Conservation (phyloP, 345 rosid species). For the Lumnitzera littorea region DNA sequence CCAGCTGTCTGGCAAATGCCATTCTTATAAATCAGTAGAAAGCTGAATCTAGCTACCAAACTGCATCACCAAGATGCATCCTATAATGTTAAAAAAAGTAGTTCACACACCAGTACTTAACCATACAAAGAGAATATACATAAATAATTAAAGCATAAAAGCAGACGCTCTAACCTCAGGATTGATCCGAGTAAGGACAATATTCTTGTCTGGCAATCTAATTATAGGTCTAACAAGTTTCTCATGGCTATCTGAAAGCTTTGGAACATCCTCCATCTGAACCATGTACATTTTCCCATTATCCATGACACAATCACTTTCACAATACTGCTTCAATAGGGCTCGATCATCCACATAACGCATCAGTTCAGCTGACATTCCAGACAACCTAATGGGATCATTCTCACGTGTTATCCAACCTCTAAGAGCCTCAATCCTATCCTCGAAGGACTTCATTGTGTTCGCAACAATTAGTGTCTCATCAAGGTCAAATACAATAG, state of each 20-base stretch:
- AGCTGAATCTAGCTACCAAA: too few relatives aligned
- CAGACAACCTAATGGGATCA: slow-evolving; percentile 53
- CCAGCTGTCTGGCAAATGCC: too few relatives aligned
- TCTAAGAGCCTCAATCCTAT: slow-evolving; percentile 67
- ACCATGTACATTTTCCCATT: slow-evolving; percentile 62
- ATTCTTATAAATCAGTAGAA: too few relatives aligned
- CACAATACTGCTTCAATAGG: slow-evolving; percentile 78
- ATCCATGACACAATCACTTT: slow-evolving; percentile 61
- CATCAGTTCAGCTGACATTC: slow-evolving; percentile 73
- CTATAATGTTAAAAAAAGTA: too few relatives aligned
- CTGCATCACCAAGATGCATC: too few relatives aligned
- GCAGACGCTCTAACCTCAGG: slow-evolving; percentile 61
- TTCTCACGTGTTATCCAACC: slow-evolving; percentile 74
- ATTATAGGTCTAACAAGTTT: slow-evolving; percentile 75
- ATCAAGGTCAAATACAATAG: slow-evolving; percentile 94
- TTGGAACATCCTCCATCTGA: slow-evolving; percentile 76
- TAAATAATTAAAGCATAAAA: slow-evolving; percentile 1
- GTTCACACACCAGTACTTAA: not conserved
- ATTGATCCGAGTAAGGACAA: slow-evolving; percentile 89
- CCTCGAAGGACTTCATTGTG: slow-evolving; percentile 95
- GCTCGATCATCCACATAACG: slow-evolving; percentile 67
- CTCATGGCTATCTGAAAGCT: slow-evolving; percentile 50
- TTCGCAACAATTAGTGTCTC: slow-evolving; percentile 95
- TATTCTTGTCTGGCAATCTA: slow-evolving; percentile 71
- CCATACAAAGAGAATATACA: not conserved